Conservation (phyloP, 768 basidiomycete species). For the Podaxis sp. region DNA sequence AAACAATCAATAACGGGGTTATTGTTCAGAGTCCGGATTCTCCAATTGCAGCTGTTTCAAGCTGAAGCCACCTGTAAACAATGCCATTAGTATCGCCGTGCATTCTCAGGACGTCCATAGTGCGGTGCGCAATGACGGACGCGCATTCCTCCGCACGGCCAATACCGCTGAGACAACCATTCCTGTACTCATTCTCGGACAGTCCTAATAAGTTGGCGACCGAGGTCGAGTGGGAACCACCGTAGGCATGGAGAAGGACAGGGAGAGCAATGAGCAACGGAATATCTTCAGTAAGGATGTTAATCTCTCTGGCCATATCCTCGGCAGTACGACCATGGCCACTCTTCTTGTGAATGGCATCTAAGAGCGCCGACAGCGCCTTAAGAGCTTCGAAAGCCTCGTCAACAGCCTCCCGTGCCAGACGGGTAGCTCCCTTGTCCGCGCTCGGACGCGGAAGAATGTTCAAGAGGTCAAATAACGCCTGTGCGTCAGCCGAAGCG, state of each 20-base stretch:
- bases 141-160: constrained; percentile 77
- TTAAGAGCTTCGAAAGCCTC: constrained; percentile 70
- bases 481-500: constrained; percentile 56
- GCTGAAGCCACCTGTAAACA: constrained; percentile 50
- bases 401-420: constrained; percentile 80
- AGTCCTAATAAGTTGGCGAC: constrained; percentile 58
- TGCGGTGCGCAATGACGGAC: constrained; percentile 51
- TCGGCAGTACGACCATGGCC: constrained; percentile 19
- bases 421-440: constrained; percentile 43
- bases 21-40: not conserved
- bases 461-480: constrained; percentile 58
- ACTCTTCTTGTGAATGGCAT: constrained; percentile 34
- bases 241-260: constrained; percentile 54
- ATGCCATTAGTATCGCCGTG: constrained; percentile 29
- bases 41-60: constrained; percentile 25
- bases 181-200: constrained; percentile 62
- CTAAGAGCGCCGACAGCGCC: constrained; percentile 56
- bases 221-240: constrained; percentile 31
- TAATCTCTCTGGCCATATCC: constrained; percentile 42
- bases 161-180: constrained; percentile 70
- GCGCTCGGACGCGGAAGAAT: constrained; percentile 58
- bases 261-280: constrained; percentile 77
- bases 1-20: not conserved
- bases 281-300: constrained; percentile 55
- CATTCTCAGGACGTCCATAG: constrained; percentile 47